Evolutionary conservation across 441 rosid species (phyloP).

Genomic region (Biscutella auriculata): DNA sequence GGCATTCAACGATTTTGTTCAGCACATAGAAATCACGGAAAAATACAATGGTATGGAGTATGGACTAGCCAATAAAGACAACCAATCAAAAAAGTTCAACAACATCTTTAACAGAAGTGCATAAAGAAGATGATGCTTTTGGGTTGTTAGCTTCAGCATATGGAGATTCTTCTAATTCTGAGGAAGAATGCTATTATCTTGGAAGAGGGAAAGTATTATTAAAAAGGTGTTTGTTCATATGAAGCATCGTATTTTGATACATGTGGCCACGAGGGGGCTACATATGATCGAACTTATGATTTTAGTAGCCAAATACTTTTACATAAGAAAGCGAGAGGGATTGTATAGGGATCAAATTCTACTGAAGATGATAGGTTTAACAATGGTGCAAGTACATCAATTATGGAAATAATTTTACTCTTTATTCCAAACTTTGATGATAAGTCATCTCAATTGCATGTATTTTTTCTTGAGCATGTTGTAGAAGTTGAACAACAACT

Average conservation of each 20-base stretch:
- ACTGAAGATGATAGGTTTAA: constrained; percentile 24
- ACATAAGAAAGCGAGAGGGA: constrained; percentile 23
- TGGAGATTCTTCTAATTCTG: constrained; percentile 92
- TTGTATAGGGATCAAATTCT: constrained; percentile 14
- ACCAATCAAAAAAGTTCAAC: constrained; percentile 27
- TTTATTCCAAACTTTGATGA: constrained; percentile 47
- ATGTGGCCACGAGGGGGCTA: constrained; percentile 24
- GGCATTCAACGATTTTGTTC: constrained; percentile 6
- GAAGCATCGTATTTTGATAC: constrained; percentile 23
- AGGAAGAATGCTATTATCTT: constrained; percentile 43
- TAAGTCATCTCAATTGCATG: constrained; percentile 74
- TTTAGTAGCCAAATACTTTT: constrained; percentile 26
- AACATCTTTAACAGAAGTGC: constrained; percentile 20
- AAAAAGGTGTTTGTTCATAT: constrained; percentile 23
- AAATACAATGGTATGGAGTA: constrained; percentile 26
- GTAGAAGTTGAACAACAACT: constrained; percentile 79
- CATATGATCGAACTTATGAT: constrained; percentile 23
- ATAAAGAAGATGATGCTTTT: constrained; percentile 46
- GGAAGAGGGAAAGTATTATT: constrained; percentile 24
- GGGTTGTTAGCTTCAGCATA: constrained; percentile 69
- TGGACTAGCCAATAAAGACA: constrained; percentile 22
- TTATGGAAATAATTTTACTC: constrained; percentile 14
- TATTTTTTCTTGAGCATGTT: constrained; percentile 97
- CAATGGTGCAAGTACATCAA: constrained; percentile 4
- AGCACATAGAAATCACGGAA: constrained; percentile 36